Conservation (phyloP, 2,329 filamentous ascomycete species). For the Xylariaceae sp. region DNA sequence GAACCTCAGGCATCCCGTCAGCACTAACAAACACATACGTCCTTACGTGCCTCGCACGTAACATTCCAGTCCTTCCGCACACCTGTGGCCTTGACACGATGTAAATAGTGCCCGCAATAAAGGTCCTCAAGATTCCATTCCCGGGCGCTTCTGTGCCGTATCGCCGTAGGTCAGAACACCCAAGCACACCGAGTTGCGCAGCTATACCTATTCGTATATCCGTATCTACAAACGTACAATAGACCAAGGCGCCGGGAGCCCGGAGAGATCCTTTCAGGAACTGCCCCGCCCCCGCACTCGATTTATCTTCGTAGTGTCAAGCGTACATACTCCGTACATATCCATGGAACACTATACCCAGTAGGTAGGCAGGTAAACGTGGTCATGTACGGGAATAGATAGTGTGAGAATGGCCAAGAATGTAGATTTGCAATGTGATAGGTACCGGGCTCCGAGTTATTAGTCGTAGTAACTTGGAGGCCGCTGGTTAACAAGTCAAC, state of each 20-base stretch:
- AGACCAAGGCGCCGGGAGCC: neutral
- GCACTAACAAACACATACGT: slow-evolving; percentile 11
- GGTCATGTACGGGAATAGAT: neutral
- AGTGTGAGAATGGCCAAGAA: neutral
- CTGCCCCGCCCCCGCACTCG: slow-evolving; percentile 9
- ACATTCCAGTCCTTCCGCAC: slow-evolving; percentile 14
- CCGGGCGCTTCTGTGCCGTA: too few relatives aligned
- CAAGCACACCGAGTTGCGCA: too few relatives aligned
- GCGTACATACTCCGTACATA: neutral
- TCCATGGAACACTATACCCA: neutral
- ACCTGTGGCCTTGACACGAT: too few relatives aligned
- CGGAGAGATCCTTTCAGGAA: neutral
- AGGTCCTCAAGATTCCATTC: neutral
- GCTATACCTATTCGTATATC: too few relatives aligned
- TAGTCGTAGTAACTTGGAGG: neutral
- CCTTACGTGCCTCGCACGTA: neutral
- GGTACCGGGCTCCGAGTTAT: neutral
- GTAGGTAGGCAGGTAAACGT: neutral
- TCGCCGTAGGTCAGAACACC: too few relatives aligned
- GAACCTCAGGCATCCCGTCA: slow-evolving; percentile 12
- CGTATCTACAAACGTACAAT: too few relatives aligned
- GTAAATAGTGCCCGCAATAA: neutral
- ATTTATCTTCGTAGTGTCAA: neutral
- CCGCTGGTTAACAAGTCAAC: neutral
- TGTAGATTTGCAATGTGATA: too few relatives aligned